A percentile compares a stretch with the other conserved stretches of the same genome.
phyloP scores from a whole-genome alignment of 2,329 filamentous ascomycete genomes.

The Trichoderma sp. region DNA sequence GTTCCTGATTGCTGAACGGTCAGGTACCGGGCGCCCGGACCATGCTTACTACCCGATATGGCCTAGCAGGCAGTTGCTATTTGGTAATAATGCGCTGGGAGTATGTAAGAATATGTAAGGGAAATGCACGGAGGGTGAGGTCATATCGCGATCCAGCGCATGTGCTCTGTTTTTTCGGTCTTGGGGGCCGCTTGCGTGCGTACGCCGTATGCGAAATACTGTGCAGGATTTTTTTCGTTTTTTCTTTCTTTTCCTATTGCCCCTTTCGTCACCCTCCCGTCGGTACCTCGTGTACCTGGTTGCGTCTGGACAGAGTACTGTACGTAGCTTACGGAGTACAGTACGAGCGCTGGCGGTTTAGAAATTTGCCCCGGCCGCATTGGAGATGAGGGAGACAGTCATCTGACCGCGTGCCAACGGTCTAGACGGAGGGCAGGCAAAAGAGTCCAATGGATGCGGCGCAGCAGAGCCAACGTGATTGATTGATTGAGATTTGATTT shows the following conservation, averaged over 20 bases:
- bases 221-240: background rate
- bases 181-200: background rate
- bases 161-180: background rate
- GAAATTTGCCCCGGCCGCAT: background rate
- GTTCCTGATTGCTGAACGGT: slow-evolving; percentile 31
- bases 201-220: background rate
- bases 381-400: slow-evolving; percentile 13
- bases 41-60: slow-evolving; percentile 30
- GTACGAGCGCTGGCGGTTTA: background rate
- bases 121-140: slow-evolving; percentile 28
- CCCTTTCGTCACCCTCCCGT: slow-evolving; percentile 4
- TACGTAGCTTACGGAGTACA: background rate
- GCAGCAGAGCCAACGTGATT: slow-evolving; percentile 16
- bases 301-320: background rate
- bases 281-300: background rate
- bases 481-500: background rate
- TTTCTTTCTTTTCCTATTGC: background rate
- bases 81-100: slow-evolving; percentile 32
- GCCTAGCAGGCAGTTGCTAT: slow-evolving; percentile 31
- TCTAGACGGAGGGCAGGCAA: slow-evolving; percentile 11
- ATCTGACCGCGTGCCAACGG: slow-evolving; percentile 16
- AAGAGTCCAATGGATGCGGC: background rate
- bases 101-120: slow-evolving; percentile 21
- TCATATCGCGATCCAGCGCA: slow-evolving; percentile 33
- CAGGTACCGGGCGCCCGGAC: slow-evolving; percentile 33